Evolutionary conservation across 2,329 filamentous ascomycete genomes (phyloP), one percentile per base, ranked within the genome.

Genomic region (Dendryphion nanum): DNA sequence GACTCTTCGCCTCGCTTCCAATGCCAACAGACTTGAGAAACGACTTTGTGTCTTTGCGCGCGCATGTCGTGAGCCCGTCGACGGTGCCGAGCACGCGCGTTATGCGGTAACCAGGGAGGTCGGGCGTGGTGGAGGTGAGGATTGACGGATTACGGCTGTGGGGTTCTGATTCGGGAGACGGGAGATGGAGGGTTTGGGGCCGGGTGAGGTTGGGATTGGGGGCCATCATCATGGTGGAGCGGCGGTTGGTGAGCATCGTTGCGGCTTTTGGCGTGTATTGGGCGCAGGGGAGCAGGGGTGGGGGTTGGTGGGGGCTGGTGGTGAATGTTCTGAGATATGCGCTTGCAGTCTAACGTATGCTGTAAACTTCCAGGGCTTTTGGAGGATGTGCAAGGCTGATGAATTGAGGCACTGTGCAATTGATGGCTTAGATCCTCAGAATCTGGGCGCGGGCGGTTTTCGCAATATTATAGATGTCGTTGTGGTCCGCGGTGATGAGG

Each of bases 161-260:
- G 2, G 54, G 54, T 41, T 60, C 58, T n/a, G 47, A 45, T 29
- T 57, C 51, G 15, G 49, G 52, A 26, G 23, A 10, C n/a, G 2
- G 23, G 23, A 26, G 23, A 3, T 30, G 29, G 10, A 30, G 15
- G 15, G 10, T 30, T 17, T 30, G 29, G 10, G 16, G 10, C 29
- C 29, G 8, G 10, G 10, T 14, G 12, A 13, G 29, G 28, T 42
- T 18, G 15, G 45, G 37, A 2, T 45, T 40, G 5, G 39, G 48
- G 8, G 57, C 49, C n/a, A 57, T 45, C 42, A 59, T 57, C 60
- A 64, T 59, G 18, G 55, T 64, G 12, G 59, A 63, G 42, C 57
- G 59, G 38, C 59, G 59, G 45, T 64, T 64, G 40, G 60, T 64
- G 44, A 64, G 51, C 57, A 63, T 61, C 16, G 34, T 55, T 30